Evolutionary conservation across 345 rosid genomes (phyloP).

Genomic region (Bretschneidera sinensis): DNA sequence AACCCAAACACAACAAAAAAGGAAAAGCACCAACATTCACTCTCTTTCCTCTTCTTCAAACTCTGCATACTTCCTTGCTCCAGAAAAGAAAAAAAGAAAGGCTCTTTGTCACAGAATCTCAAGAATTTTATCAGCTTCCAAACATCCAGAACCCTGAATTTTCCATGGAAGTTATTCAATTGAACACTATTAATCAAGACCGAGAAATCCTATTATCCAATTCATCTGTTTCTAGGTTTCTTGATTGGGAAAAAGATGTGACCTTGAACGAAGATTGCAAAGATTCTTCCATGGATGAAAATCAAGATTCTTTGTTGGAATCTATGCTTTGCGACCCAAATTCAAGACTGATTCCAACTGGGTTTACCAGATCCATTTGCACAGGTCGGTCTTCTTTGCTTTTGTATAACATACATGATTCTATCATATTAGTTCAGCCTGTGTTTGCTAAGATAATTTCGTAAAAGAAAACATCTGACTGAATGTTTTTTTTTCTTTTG

Average conservation of each 20-base stretch:
- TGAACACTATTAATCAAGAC: constrained; percentile 14
- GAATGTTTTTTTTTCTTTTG: too few species aligned
- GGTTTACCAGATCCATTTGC: constrained; percentile 43
- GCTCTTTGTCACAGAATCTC: not conserved
- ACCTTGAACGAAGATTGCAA: constrained; percentile 30
- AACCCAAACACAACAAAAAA: constrained; percentile 13
- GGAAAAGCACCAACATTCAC: constrained; percentile 8
- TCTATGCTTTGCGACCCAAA: constrained; percentile 74
- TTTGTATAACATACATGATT: not conserved
- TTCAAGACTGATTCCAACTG: constrained; percentile 52
- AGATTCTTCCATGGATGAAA: constrained; percentile 33
- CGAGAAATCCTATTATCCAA: constrained; percentile 16
- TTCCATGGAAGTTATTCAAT: constrained; percentile 42
- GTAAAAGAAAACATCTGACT: not conserved
- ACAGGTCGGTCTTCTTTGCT: constrained; percentile 34
- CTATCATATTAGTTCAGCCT: not conserved
- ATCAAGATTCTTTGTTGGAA: constrained; percentile 38
- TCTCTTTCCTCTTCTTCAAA: constrained; percentile 11
- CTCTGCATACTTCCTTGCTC: constrained; percentile 1
- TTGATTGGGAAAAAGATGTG: constrained; percentile 27
- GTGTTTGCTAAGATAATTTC: too few species aligned
- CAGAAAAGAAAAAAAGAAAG: not conserved
- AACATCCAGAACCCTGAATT: constrained; percentile 6
- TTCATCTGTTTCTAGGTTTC: constrained; percentile 23
- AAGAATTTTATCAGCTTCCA: constrained; percentile 4